Base-by-base conservation (phyloP, 2,329 filamentous ascomycete species). In the Sordariomycetes sp. region DNA sequence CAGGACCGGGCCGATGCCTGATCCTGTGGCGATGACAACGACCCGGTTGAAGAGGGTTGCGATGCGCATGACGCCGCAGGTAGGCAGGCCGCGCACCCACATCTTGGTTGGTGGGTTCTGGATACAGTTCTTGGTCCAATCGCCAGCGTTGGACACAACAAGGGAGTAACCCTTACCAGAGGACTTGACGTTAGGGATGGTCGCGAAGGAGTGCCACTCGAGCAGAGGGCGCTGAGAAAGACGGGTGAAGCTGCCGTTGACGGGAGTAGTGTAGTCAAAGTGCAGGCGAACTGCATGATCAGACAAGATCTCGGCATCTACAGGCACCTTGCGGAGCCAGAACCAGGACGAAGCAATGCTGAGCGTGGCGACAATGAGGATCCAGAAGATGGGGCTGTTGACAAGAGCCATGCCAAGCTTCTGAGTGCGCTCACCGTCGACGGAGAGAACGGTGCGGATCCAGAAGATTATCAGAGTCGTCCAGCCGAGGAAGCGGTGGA, bases 51-150 rank as follows among this genome's bases (percentile, higher is more conserved):
- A 84, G 16, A 84, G 61, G 0, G 69, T 64, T 17, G 78, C 75
- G 30, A 79, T 66, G 41, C 76, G 72, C 36, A 79, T 63, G 12
- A 84, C 75, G 29, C 79, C 79, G 32, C 67, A 72, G 3, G 73
- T 67, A 2, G 79, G 75, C 0, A 74, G 65, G 3, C 80, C 76
- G 15, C 77, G 69, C 6, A 76, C 68, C 73, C 75, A 85, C 21
- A 84, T 58, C 24, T 68, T 53, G 1, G 58, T 64, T 3, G 78
- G 78, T 2, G 72, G 72, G 21, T 64, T 58, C 23, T 65, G 57
- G 54, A 85, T 82, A 26, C 60, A 56, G 0, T 79, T 83, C 74
- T 72, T 25, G 75, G 79, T 83, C 78, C 79, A 84, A 57, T 83
- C 78, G 14, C 79, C 79, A 5, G 76, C 77, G 42, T 74, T 75